Conservation (phyloP, 1,139 yeast species). For the Candida mesenterica region DNA sequence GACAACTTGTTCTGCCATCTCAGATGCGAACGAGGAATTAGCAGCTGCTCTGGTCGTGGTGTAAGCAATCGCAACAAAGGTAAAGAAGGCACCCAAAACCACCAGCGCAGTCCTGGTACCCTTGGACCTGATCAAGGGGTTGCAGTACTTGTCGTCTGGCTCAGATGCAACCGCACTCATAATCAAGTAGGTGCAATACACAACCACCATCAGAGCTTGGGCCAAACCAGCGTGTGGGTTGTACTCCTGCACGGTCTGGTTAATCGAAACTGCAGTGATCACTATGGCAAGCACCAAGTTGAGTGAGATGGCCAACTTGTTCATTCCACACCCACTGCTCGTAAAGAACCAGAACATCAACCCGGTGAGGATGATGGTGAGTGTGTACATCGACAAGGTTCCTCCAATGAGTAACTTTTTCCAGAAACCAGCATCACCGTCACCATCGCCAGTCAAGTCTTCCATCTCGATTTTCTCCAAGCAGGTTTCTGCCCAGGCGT, state of each 20-base stretch:
- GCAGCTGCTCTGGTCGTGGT: conserved; percentile 98
- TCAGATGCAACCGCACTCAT: conserved; percentile 95
- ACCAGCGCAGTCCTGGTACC: conserved; percentile 91
- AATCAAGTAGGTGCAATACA: conserved; percentile 88
- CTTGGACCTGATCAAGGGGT: conserved; percentile 82
- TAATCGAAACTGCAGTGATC: conserved; percentile 69
- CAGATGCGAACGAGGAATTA: conserved; percentile 52
- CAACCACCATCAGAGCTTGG: conserved; percentile 93
- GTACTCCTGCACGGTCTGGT: conserved; percentile 83
- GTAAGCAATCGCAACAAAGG: conserved; percentile 93
- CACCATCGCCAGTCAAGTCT: conserved; percentile 57
- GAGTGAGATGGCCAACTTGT: conserved; percentile 79
- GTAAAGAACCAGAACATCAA: conserved; percentile 85
- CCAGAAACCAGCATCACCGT: conserved; percentile 61
- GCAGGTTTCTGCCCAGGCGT: conserved; percentile 98
- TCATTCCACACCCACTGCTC: conserved; percentile 83
- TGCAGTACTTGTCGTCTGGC: conserved; percentile 90
- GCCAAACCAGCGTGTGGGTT: conserved; percentile 97
- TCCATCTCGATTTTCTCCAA: conserved; percentile 85
- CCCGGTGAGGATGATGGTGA: conserved; percentile 67
- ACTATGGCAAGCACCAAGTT: conserved; percentile 65
- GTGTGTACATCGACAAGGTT: conserved; percentile 78
- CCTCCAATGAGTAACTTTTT: conserved; percentile 79
- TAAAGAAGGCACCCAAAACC: conserved; percentile 87
- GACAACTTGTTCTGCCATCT: conserved; percentile 16